Conservation (phyloP, 2,329 filamentous ascomycete species). For the Diaporthe sp. region DNA sequence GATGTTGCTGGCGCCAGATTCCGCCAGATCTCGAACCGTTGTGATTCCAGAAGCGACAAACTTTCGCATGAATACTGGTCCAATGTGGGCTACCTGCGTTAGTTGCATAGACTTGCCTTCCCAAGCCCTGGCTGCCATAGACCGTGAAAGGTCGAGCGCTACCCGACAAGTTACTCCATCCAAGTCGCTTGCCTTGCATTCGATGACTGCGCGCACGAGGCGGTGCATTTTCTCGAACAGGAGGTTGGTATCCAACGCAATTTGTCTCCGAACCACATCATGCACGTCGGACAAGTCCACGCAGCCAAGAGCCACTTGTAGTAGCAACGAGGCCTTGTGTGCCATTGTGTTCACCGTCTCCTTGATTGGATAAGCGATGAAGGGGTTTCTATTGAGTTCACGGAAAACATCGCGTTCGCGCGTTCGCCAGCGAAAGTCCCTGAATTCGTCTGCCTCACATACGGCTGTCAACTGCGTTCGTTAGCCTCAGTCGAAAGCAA, state of each 20-base stretch:
- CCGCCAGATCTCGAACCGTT: conserved; percentile 76
- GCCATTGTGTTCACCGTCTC: conserved; percentile 71
- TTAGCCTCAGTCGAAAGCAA: conserved; percentile 11
- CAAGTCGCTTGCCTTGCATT: conserved; percentile 68
- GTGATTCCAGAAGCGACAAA: conserved; percentile 77
- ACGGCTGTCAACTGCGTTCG: conserved; percentile 70
- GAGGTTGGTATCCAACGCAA: conserved; percentile 67
- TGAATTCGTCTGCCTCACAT: conserved; percentile 77
- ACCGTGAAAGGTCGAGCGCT: conserved; percentile 81
- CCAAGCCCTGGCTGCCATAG: conserved; percentile 80
- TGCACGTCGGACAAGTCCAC: conserved; percentile 58
- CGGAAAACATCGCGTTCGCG: conserved; percentile 78
- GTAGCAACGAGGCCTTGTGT: conserved; percentile 81
- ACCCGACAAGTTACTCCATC: conserved; percentile 76
- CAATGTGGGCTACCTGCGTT: conserved; percentile 84
- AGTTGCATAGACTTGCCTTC: conserved; percentile 85
- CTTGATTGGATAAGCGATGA: conserved; percentile 77
- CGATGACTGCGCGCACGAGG: conserved; percentile 79
- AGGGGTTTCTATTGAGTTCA: conserved; percentile 74
- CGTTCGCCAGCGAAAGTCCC: conserved; percentile 75
- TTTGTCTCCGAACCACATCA: conserved; percentile 49
- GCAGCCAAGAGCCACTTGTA: conserved; percentile 78
- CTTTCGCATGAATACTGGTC: conserved; percentile 79
- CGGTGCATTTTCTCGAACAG: conserved; percentile 78
- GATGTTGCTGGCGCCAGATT: conserved; percentile 75